Conservation (phyloP, 768 basidiomycete genomes). For the Termitomyces sp. region DNA sequence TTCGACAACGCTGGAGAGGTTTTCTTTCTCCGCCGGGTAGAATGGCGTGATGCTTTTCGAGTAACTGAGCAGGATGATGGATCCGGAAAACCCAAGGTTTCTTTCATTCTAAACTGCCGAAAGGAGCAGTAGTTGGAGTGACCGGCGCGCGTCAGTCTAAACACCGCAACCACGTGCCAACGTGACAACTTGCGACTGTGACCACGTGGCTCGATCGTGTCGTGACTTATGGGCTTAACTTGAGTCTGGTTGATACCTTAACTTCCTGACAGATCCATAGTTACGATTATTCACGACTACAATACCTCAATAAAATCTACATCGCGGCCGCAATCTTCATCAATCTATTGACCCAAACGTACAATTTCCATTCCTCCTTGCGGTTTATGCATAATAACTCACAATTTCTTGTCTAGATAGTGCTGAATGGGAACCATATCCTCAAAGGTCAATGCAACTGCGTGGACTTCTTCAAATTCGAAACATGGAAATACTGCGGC, state of each 20-base stretch:
- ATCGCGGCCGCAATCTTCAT: background rate
- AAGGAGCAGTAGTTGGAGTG: no score
- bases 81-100: background rate
- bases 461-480: background rate
- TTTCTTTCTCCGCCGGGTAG: background rate
- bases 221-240: no score
- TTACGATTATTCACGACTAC: conserved; percentile 1
- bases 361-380: background rate
- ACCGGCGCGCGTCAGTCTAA: background rate
- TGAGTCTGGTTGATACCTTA: background rate
- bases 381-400: background rate
- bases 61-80: background rate
- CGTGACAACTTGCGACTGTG: background rate
- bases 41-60: background rate
- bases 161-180: background rate
- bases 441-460: background rate
- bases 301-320: background rate
- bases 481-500: background rate
- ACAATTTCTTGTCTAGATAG: background rate
- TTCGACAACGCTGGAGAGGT: background rate
- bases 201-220: conserved; percentile 7
- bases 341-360: background rate
- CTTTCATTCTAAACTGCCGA: background rate
- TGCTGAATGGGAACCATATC: conserved; percentile 2
- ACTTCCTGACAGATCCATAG: background rate